Evolutionary conservation across 2,329 filamentous ascomycete genomes (phyloP).

Genomic region (Aspergillus sp.): DNA sequence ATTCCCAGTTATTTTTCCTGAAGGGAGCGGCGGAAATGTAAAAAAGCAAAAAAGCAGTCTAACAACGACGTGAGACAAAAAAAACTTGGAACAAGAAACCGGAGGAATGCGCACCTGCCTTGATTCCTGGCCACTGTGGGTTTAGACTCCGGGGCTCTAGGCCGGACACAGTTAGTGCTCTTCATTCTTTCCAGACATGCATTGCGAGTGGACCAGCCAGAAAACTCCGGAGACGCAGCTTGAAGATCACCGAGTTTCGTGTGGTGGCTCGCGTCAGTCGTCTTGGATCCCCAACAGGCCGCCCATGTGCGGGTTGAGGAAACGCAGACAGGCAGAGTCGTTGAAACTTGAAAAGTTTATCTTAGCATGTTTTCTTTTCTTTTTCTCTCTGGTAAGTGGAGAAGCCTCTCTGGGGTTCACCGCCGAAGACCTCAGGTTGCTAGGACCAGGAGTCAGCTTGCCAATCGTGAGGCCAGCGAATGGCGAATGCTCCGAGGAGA

Average conservation of each 20-base stretch:
- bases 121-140: conserved; percentile 7
- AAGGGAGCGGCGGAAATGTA: neutral
- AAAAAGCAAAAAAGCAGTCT: neutral
- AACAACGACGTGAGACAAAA: neutral
- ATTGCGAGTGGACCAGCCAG: conserved; percentile 18
- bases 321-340: neutral
- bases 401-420: conserved; percentile 2
- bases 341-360: neutral
- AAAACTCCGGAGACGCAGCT: conserved; percentile 22
- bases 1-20: neutral
- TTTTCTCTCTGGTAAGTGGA: neutral
- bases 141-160: conserved; percentile 8
- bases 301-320: conserved; percentile 4
- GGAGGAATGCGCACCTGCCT: conserved; percentile 9
- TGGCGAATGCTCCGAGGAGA: conserved; percentile 8
- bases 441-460: neutral
- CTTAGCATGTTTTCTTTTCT: neutral
- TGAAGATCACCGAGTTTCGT: conserved; percentile 20
- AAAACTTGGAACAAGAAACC: conserved; percentile 13
- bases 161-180: conserved; percentile 8
- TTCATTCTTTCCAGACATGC: conserved; percentile 15
- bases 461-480: neutral
- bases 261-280: neutral
- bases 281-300: neutral
- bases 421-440: neutral